Percentiles rank a stretch among this genome's conserved stretches.
phyloP scores from a whole-genome alignment of 1,139 yeast genomes.

The Ogataea hybrid region DNA sequence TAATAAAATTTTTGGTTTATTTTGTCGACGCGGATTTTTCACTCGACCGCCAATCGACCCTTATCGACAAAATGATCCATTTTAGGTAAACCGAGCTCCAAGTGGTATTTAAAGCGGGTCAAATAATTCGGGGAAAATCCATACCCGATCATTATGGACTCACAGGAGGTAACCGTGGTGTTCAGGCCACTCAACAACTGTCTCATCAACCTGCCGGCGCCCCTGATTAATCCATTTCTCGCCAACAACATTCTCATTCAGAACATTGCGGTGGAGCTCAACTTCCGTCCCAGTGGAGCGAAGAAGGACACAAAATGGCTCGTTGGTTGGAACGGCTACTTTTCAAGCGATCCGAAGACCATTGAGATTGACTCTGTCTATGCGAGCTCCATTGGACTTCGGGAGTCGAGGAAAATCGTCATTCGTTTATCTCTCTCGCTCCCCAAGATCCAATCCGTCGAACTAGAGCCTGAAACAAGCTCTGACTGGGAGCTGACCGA shows the following conservation, averaged over 20 bases:
- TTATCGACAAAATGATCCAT: constrained; percentile 15
- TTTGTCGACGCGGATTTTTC: constrained; percentile 6
- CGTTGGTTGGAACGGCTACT: constrained; percentile 32
- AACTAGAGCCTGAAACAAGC: constrained; percentile 72
- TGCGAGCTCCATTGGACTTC: constrained; percentile 43
- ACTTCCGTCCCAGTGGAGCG: constrained; percentile 11
- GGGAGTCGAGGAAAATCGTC: constrained; percentile 43
- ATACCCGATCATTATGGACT: constrained; percentile 12
- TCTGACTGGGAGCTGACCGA: constrained; percentile 94
- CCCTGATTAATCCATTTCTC: constrained; percentile 27
- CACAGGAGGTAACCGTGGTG: constrained; percentile 18
- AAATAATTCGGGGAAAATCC: not conserved
- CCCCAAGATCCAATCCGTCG: constrained; percentile 46
- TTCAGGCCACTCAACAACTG: constrained; percentile 26
- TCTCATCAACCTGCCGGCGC: constrained; percentile 27
- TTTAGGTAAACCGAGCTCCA: constrained; percentile 9
- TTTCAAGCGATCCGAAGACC: constrained; percentile 24
- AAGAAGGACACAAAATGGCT: constrained; percentile 11
- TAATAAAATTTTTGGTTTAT: not conserved
- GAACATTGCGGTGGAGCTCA: constrained; percentile 26
- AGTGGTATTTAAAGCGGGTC: constrained; percentile 3
- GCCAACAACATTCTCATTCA: constrained; percentile 29
- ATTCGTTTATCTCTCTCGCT: constrained; percentile 39
- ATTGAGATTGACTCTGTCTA: constrained; percentile 58
- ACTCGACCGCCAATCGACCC: constrained; percentile 4